Percentiles rank a stretch among this genome's conserved stretches.
These are phyloP conservation scores for Dendrobium huoshanense DNA, from an alignment of 106 monocot genomes.

Conservation along the genomic window DNA sequence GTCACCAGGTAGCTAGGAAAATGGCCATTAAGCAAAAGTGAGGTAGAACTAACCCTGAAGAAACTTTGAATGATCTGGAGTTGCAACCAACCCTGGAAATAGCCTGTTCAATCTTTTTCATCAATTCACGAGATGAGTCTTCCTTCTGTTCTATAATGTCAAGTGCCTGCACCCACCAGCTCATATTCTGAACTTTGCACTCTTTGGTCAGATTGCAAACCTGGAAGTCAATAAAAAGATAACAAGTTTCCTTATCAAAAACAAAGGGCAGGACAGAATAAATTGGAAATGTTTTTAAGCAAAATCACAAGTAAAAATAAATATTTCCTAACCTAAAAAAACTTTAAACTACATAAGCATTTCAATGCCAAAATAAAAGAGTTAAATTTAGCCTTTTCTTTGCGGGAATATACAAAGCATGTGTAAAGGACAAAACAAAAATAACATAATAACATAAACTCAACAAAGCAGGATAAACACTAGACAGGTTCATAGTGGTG, in stretches of 20 bases:
- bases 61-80: conserved; percentile 44
- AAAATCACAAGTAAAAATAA: neutral
- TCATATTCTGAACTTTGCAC: conserved; percentile 31
- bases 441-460: neutral
- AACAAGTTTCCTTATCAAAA: neutral
- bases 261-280: neutral
- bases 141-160: conserved; percentile 58
- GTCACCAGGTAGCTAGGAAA: neutral
- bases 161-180: conserved; percentile 86
- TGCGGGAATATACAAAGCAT: neutral
- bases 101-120: conserved; percentile 68
- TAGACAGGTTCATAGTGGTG: neutral
- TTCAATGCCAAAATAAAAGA: neutral
- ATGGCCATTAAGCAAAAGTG: neutral
- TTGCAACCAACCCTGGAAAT: conserved; percentile 32
- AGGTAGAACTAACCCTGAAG: conserved; percentile 47
- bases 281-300: neutral
- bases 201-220: conserved; percentile 50
- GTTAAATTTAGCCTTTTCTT: neutral
- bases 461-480: neutral
- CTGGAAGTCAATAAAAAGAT: conserved; percentile 27
- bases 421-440: neutral
- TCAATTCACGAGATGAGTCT: conserved; percentile 43
- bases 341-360: neutral
- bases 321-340: neutral